Evolutionary conservation across 495 filamentous ascomycete genomes (phyloP), one percentile per base, ranked within the genome.

Genomic region (Penicillium paxilli): DNA sequence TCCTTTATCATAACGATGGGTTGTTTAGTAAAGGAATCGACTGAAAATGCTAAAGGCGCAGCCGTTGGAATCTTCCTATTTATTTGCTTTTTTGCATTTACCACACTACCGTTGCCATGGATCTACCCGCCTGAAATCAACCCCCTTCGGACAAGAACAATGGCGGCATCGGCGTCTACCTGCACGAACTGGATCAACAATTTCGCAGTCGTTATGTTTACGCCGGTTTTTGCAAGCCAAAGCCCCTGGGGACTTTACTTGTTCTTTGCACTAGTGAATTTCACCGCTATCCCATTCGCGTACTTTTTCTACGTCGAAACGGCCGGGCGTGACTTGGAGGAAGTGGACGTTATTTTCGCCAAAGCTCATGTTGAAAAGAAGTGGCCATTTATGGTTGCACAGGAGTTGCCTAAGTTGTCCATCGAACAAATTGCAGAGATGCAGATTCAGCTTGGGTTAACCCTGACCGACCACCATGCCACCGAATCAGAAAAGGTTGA

Each of bases 241-340:
- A 63, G 46, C 37, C 24, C 35, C 5, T 76, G 69, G 69, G 69
- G 69, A 51, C 56, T 69, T 26, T 75, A 75, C 53, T 67, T 75
- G 26, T 88, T 91, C 81, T 91, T 91, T 60, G 86, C 86, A 5
- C 66, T 78, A 28, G 65, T 89, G 46, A 92, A 92, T 70, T 83
- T 81, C 45, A 70, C 69, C 65, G 88, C 86, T 70, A 50, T 91
- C 9, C 86, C 87, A 4, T 67, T 74, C 52, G 67, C 55, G 32
- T 91, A 79, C 67, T 85, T 88, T 74, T 87, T 84, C 73, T 90
- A 88, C 64, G 81, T 84, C 3, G 87, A 90, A 68, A 89, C 86
- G 3, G 80, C 81, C 10, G 68, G 76, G 16, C 83, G 87, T 51
- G 84, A 83, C 19, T 79, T 92, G 7, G 88, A 92, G 60, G 88